A percentile compares a stretch with the other conserved stretches of the same genome.
Conservation (phyloP, 2,329 filamentous ascomycete species). For the Phyllosticta paracitricarpa region DNA sequence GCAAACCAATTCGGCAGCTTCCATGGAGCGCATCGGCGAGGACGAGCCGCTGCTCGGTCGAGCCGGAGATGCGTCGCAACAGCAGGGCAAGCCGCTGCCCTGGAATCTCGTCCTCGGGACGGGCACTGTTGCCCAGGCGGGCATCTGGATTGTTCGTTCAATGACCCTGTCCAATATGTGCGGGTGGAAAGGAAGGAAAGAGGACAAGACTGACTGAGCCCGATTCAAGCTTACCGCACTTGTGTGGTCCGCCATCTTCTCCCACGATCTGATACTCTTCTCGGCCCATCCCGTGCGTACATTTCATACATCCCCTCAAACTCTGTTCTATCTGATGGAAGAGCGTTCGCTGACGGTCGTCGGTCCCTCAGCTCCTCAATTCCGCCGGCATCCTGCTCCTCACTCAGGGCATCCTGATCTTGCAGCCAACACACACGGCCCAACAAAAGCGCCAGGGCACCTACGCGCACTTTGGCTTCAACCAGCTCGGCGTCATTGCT, state of each 20-base stretch:
- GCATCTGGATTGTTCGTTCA: conserved; percentile 54
- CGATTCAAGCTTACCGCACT: conserved; percentile 53
- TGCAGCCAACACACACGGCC: conserved; percentile 77
- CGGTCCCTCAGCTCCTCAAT: conserved; percentile 38
- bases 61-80: conserved; percentile 64
- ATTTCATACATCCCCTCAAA: neutral
- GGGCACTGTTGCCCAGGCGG: conserved; percentile 68
- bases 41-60: conserved; percentile 62
- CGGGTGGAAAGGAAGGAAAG: neutral
- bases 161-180: neutral
- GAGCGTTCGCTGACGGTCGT: neutral
- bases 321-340: conserved; percentile 11
- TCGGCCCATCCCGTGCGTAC: conserved; percentile 71
- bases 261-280: conserved; percentile 66
- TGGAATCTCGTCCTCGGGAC: conserved; percentile 81
- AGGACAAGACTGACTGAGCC: neutral
- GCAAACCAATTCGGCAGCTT: conserved; percentile 33
- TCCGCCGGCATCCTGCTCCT: conserved; percentile 61
- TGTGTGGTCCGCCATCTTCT: conserved; percentile 69
- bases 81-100: conserved; percentile 51
- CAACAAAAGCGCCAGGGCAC: conserved; percentile 60
- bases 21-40: conserved; percentile 26
- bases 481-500: conserved; percentile 51
- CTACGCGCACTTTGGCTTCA: conserved; percentile 58
- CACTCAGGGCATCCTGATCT: conserved; percentile 68